A percentile compares a stretch with the other conserved stretches of the same genome.
Evolutionary conservation across 1,284 basidiomycete genomes (phyloP).

Genomic region (Marasmius tenuissimus): DNA sequence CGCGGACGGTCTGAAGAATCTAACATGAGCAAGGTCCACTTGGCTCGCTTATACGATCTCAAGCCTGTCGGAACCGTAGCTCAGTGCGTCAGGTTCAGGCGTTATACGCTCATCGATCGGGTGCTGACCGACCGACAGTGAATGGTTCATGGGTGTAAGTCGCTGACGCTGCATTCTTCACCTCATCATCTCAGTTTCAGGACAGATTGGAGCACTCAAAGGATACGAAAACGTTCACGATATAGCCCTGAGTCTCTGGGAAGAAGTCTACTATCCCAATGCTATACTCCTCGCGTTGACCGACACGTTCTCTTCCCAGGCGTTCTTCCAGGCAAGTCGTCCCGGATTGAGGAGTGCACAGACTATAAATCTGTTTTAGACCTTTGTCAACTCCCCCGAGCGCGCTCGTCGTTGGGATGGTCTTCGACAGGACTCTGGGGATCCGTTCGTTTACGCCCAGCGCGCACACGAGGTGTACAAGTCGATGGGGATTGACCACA

Average conservation of each 20-base stretch:
- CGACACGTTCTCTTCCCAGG: slow-evolving; percentile 87
- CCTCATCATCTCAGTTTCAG: not conserved
- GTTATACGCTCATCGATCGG: slow-evolving; percentile 1
- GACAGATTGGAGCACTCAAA: slow-evolving; percentile 73
- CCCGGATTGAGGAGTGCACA: not conserved
- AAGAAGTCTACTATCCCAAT: slow-evolving; percentile 74
- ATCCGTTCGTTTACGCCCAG: slow-evolving; percentile 77
- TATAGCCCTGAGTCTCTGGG: slow-evolving; percentile 82
- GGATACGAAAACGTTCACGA: slow-evolving; percentile 81
- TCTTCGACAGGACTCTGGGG: slow-evolving; percentile 91
- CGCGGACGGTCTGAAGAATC: not conserved
- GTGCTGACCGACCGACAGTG: slow-evolving; percentile 42
- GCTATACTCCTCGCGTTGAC: slow-evolving; percentile 77
- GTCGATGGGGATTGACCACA: slow-evolving; percentile 62
- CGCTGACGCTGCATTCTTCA: not conserved
- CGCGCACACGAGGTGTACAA: slow-evolving; percentile 72
- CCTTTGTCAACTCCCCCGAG: slow-evolving; percentile 60
- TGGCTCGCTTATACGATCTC: slow-evolving; percentile 75
- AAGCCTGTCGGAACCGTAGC: slow-evolving; percentile 84
- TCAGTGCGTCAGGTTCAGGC: slow-evolving; percentile 56
- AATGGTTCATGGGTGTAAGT: slow-evolving; percentile 93
- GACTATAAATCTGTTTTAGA: slow-evolving; percentile 33
- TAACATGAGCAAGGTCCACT: slow-evolving; percentile 57
- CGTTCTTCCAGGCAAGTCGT: slow-evolving; percentile 70
- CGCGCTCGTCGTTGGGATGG: slow-evolving; percentile 74